These are phyloP conservation scores for Meyerozyma guilliermondii DNA, from an alignment of 1,139 yeast genomes.

Conservation along the genomic window DNA sequence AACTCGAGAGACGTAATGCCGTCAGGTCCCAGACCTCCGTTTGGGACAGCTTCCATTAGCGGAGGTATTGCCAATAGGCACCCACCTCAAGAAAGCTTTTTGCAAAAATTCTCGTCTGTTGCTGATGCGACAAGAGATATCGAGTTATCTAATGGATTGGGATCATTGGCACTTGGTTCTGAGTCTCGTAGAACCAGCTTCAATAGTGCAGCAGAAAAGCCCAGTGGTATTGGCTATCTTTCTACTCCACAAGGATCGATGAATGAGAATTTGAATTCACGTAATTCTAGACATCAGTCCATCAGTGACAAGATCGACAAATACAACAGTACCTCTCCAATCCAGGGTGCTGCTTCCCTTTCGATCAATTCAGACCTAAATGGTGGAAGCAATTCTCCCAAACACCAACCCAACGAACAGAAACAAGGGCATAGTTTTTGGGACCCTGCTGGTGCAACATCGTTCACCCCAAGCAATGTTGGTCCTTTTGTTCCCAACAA, in stretches of 20 bases:
- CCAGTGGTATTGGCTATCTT: constrained; percentile 10
- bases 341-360: constrained; percentile 40
- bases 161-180: constrained; percentile 22
- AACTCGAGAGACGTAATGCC: constrained; percentile 13
- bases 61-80: constrained; percentile 52
- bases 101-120: constrained; percentile 66
- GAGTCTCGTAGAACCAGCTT: constrained; percentile 47
- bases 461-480: constrained; percentile 35
- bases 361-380: constrained; percentile 27
- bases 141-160: constrained; percentile 40
- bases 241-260: constrained; percentile 44
- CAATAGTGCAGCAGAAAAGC: constrained; percentile 17
- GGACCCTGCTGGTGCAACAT: constrained; percentile 61
- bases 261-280: constrained; percentile 45
- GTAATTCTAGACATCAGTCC: constrained; percentile 50
- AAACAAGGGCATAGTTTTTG: constrained; percentile 42
- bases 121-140: constrained; percentile 79
- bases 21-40: constrained; percentile 22
- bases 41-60: constrained; percentile 59
- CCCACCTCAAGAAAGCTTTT: constrained; percentile 46
- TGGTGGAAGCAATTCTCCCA: constrained; percentile 5
- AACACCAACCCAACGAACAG: constrained; percentile 6
- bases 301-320: constrained; percentile 63
- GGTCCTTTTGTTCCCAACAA: constrained; percentile 8
- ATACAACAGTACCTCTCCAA: constrained; percentile 49